Conservation (phyloP, 1,284 basidiomycete genomes). For the Violaceomyces palustris region DNA sequence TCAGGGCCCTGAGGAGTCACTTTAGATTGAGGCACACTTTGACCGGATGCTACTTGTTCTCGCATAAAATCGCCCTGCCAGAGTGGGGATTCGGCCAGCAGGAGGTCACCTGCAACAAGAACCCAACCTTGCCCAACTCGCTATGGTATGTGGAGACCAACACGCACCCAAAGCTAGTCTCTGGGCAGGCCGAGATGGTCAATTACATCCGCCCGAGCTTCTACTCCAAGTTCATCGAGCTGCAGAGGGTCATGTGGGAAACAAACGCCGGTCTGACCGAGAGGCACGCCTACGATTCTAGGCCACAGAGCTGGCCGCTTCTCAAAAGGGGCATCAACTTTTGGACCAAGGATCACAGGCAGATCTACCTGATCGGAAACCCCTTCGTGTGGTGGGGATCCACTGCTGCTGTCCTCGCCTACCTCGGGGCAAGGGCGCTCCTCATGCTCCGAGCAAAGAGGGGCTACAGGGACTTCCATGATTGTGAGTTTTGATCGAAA, state of each 20-base stretch:
- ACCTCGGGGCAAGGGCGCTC: constrained; percentile 67
- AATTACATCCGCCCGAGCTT: constrained; percentile 85
- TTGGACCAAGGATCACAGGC: constrained; percentile 93
- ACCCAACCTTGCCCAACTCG: constrained; percentile 81
- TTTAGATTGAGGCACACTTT: constrained; percentile 81
- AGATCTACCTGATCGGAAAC: constrained; percentile 93
- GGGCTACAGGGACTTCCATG: constrained; percentile 83
- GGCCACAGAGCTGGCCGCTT: constrained; percentile 81
- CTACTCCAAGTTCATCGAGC: constrained; percentile 80
- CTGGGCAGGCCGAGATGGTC: constrained; percentile 10
- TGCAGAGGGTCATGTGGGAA: constrained; percentile 96
- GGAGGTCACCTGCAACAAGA: constrained; percentile 94
- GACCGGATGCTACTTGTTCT: constrained; percentile 93
- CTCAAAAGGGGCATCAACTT: constrained; percentile 86
- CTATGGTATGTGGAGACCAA: constrained; percentile 93
- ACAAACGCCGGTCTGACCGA: constrained; percentile 94
- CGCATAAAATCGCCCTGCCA: constrained; percentile 92
- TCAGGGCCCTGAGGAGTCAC: constrained; percentile 74
- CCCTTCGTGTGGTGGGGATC: constrained; percentile 87
- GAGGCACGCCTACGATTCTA: constrained; percentile 87
- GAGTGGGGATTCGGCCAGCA: constrained; percentile 98
- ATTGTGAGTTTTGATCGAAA: constrained; percentile 74
- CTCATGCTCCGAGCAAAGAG: constrained; percentile 83
- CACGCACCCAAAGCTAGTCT: constrained; percentile 59
- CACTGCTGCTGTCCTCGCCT: constrained; percentile 66